Evolutionary conservation across 352 stramenopile species (phyloP).

Genomic region (Globisporangium canariense): DNA sequence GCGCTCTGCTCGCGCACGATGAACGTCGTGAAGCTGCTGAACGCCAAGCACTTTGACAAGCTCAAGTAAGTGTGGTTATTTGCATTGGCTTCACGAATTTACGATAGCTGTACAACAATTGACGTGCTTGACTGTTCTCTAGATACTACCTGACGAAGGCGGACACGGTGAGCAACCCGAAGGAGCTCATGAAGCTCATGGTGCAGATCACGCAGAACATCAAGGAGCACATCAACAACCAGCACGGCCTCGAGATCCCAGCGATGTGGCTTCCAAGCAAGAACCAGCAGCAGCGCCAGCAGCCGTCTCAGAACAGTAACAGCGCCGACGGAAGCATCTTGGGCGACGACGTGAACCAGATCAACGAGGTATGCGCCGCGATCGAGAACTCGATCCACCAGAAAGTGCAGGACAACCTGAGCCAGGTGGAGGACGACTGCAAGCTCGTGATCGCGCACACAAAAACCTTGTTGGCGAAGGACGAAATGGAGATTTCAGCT

Average conservation of each 20-base stretch:
- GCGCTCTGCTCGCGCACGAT: constrained; percentile 68
- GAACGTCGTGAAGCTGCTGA: constrained; percentile 60
- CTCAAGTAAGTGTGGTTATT: constrained; percentile 29
- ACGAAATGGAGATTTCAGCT: constrained; percentile 39
- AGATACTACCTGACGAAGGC: constrained; percentile 66
- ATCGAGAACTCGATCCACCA: constrained; percentile 61
- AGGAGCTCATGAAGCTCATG: constrained; percentile 68
- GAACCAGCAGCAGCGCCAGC: constrained; percentile 9
- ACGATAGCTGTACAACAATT: neutral
- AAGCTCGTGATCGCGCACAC: constrained; percentile 30
- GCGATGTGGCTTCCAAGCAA: constrained; percentile 42
- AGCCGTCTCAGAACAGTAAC: constrained; percentile 16
- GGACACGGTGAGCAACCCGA: constrained; percentile 53
- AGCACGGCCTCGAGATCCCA: constrained; percentile 57
- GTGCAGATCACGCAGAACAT: constrained; percentile 69
- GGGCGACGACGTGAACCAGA: constrained; percentile 44
- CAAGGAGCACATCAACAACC: constrained; percentile 65
- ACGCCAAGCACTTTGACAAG: constrained; percentile 48
- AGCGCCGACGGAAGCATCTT: constrained; percentile 1
- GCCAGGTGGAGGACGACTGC: constrained; percentile 47
- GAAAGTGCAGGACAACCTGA: constrained; percentile 66
- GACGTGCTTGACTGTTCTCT: neutral
- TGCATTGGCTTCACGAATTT: neutral
- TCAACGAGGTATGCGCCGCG: constrained; percentile 31
- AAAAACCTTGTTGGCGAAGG: constrained; percentile 26